These are phyloP conservation scores for Chenopodium formosanum DNA, from an alignment of 148 eudicot genomes.

Conservation along the genomic window DNA sequence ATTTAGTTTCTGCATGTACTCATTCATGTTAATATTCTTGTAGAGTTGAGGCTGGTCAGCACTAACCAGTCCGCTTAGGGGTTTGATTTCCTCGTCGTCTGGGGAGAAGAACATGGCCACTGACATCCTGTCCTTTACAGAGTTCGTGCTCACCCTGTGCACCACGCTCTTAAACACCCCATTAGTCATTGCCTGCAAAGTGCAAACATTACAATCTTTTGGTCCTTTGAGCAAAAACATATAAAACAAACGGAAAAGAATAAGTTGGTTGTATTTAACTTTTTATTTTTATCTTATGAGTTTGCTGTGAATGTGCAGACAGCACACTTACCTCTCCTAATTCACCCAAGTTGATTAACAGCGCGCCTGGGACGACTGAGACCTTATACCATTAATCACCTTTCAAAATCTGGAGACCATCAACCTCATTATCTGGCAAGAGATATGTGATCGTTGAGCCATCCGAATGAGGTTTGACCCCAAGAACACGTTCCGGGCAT, in stretches of 20 bases:
- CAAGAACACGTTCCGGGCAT: conserved; percentile 38
- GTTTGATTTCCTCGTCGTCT: conserved; percentile 28
- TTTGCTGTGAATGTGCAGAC: too few species aligned
- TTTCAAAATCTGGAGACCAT: conserved; percentile 47
- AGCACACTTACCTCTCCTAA: conserved; percentile 38
- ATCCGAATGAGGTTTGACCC: conserved; percentile 46
- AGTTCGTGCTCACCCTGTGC: conserved; percentile 13
- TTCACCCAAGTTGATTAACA: conserved; percentile 47
- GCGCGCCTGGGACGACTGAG: conserved; percentile 37
- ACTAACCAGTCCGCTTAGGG: conserved; percentile 21
- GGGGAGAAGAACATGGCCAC: conserved; percentile 32
- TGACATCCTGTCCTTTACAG: conserved; percentile 28
- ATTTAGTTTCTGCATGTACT: not conserved
- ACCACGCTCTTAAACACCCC: not conserved
- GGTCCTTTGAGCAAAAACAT: too few species aligned
- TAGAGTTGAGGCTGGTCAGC: conserved; percentile 29
- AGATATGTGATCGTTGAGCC: conserved; percentile 26
- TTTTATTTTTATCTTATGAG: too few species aligned
- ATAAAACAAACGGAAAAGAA: too few species aligned
- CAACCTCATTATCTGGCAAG: conserved; percentile 31
- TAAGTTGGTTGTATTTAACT: too few species aligned
- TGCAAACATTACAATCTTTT: not conserved
- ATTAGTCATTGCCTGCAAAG: not conserved
- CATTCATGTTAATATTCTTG: conserved; percentile 25
- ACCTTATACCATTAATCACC: conserved; percentile 47